Conservation (phyloP, 2,329 filamentous ascomycete genomes). For the Diaporthe eres region DNA sequence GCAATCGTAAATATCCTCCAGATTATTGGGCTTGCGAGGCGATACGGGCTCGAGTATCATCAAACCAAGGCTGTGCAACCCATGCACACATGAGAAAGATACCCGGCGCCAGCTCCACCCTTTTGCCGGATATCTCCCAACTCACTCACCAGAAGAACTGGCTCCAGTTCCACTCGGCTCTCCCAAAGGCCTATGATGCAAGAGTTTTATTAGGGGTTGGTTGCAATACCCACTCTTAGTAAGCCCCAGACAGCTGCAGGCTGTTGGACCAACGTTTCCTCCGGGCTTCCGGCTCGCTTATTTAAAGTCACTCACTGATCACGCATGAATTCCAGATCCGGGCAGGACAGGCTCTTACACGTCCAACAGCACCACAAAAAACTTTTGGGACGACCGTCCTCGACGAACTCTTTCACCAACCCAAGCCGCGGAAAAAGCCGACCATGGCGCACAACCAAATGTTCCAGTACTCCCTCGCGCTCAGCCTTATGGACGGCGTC, state of each 20-base stretch:
- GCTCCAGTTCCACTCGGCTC: background rate
- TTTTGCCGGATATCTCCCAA: background rate
- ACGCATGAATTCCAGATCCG: background rate
- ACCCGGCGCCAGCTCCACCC: background rate
- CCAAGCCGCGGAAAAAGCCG: background rate
- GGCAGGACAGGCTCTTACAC: background rate
- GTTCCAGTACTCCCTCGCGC: conserved; percentile 53
- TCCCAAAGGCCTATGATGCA: conserved; percentile 4
- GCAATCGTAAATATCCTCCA: background rate
- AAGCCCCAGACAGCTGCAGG: conserved; percentile 1
- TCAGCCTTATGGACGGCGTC: conserved; percentile 53
- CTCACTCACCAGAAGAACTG: background rate
- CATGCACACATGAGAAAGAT: background rate
- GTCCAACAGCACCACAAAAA: background rate
- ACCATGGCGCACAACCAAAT: conserved; percentile 51
- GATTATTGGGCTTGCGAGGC: background rate
- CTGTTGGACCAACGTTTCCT: conserved; percentile 1
- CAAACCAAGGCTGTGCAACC: background rate
- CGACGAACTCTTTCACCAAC: no score
- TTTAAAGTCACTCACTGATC: conserved; percentile 1
- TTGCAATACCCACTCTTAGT: conserved; percentile 27
- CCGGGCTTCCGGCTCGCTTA: conserved; percentile 14
- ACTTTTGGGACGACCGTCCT: background rate
- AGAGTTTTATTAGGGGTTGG: conserved; percentile 2
- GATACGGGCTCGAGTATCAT: background rate